Percentiles rank a stretch among this genome's conserved stretches.
phyloP scores from a whole-genome alignment of 2,329 filamentous ascomycete genomes.

The Penicillium sp. region DNA sequence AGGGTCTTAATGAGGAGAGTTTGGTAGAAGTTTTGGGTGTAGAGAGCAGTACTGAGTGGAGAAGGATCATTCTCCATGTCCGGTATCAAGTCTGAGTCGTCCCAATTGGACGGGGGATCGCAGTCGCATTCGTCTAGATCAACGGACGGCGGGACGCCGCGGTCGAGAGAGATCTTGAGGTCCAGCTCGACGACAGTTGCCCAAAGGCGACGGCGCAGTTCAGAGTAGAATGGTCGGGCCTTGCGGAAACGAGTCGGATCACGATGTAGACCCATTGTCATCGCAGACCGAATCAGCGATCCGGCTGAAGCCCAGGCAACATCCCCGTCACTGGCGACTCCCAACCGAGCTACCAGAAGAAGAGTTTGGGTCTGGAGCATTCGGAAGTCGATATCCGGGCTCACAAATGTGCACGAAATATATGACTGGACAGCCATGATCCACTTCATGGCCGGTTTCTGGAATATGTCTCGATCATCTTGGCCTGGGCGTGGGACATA shows the following conservation, averaged over 20 bases:
- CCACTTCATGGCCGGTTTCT: constrained; percentile 41
- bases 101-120: constrained; percentile 31
- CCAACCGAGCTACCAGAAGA: constrained; percentile 29
- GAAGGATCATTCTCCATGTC: constrained; percentile 21
- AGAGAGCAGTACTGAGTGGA: constrained; percentile 9
- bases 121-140: constrained; percentile 33
- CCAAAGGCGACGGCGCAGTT: constrained; percentile 42
- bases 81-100: constrained; percentile 29
- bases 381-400: constrained; percentile 24
- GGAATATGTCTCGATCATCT: constrained; percentile 29
- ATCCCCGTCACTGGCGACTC: constrained; percentile 26
- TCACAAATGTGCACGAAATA: constrained; percentile 27
- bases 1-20: constrained; percentile 24
- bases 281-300: constrained; percentile 34
- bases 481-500: constrained; percentile 15
- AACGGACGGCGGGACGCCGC: constrained; percentile 28
- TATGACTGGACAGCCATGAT: constrained; percentile 31
- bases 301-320: constrained; percentile 33
- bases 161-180: constrained; percentile 31
- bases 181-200: constrained; percentile 38
- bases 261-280: constrained; percentile 37
- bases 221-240: constrained; percentile 32
- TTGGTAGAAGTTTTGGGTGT: constrained; percentile 26
- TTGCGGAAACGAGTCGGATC: constrained; percentile 30
- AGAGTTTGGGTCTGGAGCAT: constrained; percentile 30